These are phyloP conservation scores for Purpureocillium lavendulum DNA, from an alignment of 2,329 filamentous ascomycete genomes.

Conservation along the genomic window DNA sequence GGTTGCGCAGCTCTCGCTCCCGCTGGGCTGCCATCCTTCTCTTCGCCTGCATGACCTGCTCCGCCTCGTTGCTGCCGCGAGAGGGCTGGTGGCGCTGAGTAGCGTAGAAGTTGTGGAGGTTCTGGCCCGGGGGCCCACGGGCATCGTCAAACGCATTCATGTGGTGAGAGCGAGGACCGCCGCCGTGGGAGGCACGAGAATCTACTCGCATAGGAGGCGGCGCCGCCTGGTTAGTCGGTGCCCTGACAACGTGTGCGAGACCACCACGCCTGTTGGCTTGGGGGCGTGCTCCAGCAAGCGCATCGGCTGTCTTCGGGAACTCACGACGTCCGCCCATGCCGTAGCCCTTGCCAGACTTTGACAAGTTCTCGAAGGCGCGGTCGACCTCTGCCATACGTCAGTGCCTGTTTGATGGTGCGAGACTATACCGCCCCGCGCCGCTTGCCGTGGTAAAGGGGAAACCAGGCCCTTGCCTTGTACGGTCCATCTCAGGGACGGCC, in stretches of 20 bases:
- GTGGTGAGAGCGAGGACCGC: constrained; percentile 69
- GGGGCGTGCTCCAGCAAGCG: background rate
- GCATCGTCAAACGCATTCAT: constrained; percentile 74
- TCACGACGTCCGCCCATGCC: constrained; percentile 68
- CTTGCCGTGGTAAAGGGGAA: background rate
- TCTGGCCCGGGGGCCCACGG: constrained; percentile 59
- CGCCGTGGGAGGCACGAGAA: constrained; percentile 56
- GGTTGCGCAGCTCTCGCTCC: constrained; percentile 97
- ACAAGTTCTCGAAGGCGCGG: constrained; percentile 86
- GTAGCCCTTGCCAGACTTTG: constrained; percentile 95
- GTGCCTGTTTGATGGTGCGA: background rate
- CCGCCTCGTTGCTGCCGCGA: constrained; percentile 79
- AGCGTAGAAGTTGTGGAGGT: constrained; percentile 90
- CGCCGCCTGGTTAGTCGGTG: constrained; percentile 3
- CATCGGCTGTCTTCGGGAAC: constrained; percentile 11
- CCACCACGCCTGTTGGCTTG: constrained; percentile 1
- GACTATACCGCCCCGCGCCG: background rate
- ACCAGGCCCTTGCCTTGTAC: background rate
- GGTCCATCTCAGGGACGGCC: no score
- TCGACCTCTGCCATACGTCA: constrained; percentile 67
- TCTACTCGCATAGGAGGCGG: constrained; percentile 40
- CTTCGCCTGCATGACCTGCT: constrained; percentile 99
- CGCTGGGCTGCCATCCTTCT: constrained; percentile 98
- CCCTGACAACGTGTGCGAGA: constrained; percentile 8
- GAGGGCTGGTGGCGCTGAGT: constrained; percentile 84